These are phyloP conservation scores for Alternaria sp. DNA, from an alignment of 2,329 filamentous ascomycete genomes.

Conservation along the genomic window DNA sequence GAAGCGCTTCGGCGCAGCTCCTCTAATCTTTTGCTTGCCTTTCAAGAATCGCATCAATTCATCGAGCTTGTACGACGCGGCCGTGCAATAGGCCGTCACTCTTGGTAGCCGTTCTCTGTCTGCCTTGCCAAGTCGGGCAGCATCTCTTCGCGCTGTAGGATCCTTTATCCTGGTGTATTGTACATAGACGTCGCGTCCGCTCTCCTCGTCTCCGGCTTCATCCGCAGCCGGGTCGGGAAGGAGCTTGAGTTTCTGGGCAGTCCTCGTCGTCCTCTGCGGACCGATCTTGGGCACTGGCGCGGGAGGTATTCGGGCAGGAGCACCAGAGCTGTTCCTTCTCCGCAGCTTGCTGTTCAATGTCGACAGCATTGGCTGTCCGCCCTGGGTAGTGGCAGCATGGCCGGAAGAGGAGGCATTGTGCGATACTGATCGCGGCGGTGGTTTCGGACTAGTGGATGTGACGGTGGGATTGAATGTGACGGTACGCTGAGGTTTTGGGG, in stretches of 20 bases:
- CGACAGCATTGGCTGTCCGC: constrained; percentile 64
- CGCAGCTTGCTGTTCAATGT: constrained; percentile 87
- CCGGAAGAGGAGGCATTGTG: constrained; percentile 41
- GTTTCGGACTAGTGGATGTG: constrained; percentile 54
- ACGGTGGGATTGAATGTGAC: constrained; percentile 79
- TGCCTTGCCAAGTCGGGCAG: constrained; percentile 89
- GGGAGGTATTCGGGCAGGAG: constrained; percentile 58
- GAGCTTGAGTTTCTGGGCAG: constrained; percentile 96
- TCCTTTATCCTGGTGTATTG: constrained; percentile 99
- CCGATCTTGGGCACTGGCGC: constrained; percentile 76
- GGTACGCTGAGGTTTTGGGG: constrained; percentile 62
- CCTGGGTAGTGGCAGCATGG: constrained; percentile 48
- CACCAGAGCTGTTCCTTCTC: constrained; percentile 82
- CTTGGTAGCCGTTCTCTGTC: constrained; percentile 86
- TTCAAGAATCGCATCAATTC: constrained; percentile 91
- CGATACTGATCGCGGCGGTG: constrained; percentile 46
- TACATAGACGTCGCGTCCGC: constrained; percentile 93
- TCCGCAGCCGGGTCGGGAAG: constrained; percentile 88
- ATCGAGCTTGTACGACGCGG: constrained; percentile 89
- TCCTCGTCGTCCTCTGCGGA: constrained; percentile 93
- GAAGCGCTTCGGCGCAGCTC: constrained; percentile 87
- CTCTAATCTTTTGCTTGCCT: constrained; percentile 76
- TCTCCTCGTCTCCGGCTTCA: constrained; percentile 82
- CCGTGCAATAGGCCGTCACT: constrained; percentile 96
- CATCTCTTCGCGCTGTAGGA: constrained; percentile 88